Evolutionary conservation across 768 basidiomycete species (phyloP), one percentile per base, ranked within the genome.

Genomic region (Lentinula lateritia): DNA sequence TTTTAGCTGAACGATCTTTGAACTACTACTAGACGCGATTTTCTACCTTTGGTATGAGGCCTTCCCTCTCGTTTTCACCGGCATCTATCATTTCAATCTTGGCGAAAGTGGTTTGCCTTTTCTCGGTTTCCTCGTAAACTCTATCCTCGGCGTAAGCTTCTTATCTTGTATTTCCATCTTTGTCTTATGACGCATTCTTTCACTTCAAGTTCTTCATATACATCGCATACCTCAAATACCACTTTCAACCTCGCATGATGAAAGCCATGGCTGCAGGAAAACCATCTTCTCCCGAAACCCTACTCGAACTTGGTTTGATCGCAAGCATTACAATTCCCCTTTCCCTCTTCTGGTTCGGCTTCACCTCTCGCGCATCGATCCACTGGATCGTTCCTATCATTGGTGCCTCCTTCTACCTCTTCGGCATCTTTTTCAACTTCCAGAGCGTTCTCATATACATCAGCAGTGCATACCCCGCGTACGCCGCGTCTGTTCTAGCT

Each of bases 381-480:
- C 73, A 71, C 53, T 75, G 75, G 75, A 76, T 76, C 42, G 70
- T 69, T 1, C 73, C 74, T 34, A 63, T 72, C 59, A 68, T 75
- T 58, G 74, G 71, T 13, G 70, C 73, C 6, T 64, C 70, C 16
- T 63, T 75, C n/a, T 75, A 73, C 63, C 62, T 69, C 42, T 64
- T 70, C 3, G 72, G 73, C 16, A 67, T 72, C 18, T 71, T 71
- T 61, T 68, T 73, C 50, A 68, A 68, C 54, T 75, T 76, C 67
- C 66, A 68, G 55, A 65, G 66, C 12, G 61, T 66, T 1, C 63
- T 71, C 38, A 74, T 69, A 54, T 75, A 75, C 63, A 62, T 72
- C 23, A 63, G 71, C 1, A 67, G 67, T 41, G 72, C 71, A 38
- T 75, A 75, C 56, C 70, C 72, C 1, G 62, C 50, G 0, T 71